A percentile compares a stretch with the other conserved stretches of the same genome.
These are phyloP conservation scores for Metschnikowia hibisci DNA, from an alignment of 805 yeast species.

Conservation along the genomic window DNA sequence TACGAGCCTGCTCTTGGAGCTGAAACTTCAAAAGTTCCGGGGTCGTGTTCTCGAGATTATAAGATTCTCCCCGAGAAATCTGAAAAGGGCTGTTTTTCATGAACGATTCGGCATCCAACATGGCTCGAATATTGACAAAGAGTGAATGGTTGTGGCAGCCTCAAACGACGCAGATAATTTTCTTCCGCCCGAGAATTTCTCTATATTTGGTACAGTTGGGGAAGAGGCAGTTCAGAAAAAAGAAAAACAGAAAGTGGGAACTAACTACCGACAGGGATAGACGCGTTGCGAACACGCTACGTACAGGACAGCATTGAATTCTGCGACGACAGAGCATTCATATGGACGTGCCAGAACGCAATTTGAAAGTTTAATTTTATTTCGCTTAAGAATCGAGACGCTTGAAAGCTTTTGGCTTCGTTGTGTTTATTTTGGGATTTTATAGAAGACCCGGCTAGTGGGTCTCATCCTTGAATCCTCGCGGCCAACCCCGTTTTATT, in stretches of 20 bases:
- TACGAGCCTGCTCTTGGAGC: constrained; percentile 37
- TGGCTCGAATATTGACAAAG: constrained; percentile 8
- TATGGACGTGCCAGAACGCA: too few species aligned
- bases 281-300: constrained; percentile 2
- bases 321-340: not conserved
- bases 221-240: constrained; percentile 1
- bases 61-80: constrained; percentile 25
- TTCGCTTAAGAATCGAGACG: too few species aligned
- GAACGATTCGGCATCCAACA: constrained; percentile 38
- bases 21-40: constrained; percentile 42
- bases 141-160: not conserved
- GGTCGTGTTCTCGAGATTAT: constrained; percentile 37
- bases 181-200: not conserved
- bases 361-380: too few species aligned
- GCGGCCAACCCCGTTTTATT: too few species aligned
- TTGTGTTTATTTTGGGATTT: too few species aligned
- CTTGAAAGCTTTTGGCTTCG: too few species aligned
- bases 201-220: not conserved
- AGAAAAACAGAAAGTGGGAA: not conserved
- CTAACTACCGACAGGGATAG: constrained; percentile 5
- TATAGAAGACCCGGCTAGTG: too few species aligned
- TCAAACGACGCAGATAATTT: constrained; percentile 1
- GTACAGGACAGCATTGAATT: constrained; percentile 2
- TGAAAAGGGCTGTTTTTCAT: constrained; percentile 37
- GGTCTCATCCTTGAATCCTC: too few species aligned